Conservation (phyloP, 1,284 basidiomycete species). For the Thelephora terrestris region DNA sequence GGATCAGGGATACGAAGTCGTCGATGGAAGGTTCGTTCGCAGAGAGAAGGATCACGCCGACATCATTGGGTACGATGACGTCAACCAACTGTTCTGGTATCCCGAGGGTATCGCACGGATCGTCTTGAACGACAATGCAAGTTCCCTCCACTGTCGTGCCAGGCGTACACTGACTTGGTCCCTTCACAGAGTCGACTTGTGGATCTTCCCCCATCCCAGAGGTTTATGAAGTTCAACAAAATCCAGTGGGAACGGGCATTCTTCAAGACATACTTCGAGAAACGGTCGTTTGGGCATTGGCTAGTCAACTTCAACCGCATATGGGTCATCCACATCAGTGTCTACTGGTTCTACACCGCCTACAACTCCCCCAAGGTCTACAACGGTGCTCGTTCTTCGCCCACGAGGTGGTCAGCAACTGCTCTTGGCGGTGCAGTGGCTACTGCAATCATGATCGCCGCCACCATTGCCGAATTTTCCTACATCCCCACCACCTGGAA, state of each 20-base stretch:
- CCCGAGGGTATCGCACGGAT: slow-evolving; percentile 97
- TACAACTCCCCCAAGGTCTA: slow-evolving; percentile 91
- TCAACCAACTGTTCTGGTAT: slow-evolving; percentile 99
- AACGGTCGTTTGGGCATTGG: slow-evolving; percentile 87
- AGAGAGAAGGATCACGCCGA: slow-evolving; percentile 90
- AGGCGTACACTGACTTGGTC: background rate
- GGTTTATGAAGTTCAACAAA: slow-evolving; percentile 92
- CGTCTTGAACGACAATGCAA: slow-evolving; percentile 77
- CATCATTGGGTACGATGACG: slow-evolving; percentile 98
- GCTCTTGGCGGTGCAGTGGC: slow-evolving; percentile 88
- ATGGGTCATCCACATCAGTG: slow-evolving; percentile 88
- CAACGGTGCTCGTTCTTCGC: slow-evolving; percentile 43
- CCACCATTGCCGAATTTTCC: slow-evolving; percentile 86
- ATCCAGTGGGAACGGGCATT: slow-evolving; percentile 92
- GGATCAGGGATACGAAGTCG: slow-evolving; percentile 96
- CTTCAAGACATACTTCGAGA: slow-evolving; percentile 97
- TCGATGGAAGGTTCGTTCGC: slow-evolving; percentile 92
- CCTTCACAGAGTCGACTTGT: slow-evolving; percentile 67
- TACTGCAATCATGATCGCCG: slow-evolving; percentile 86
- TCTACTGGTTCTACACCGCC: slow-evolving; percentile 92
- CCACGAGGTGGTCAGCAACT: slow-evolving; percentile 81
- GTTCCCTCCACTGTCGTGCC: slow-evolving; percentile 8
- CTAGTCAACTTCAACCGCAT: slow-evolving; percentile 98
- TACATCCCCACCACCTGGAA: slow-evolving; percentile 98
- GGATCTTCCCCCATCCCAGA: slow-evolving; percentile 79